These are phyloP conservation scores for Corymbia citriodora DNA, from an alignment of 441 rosid species.

Conservation along the genomic window DNA sequence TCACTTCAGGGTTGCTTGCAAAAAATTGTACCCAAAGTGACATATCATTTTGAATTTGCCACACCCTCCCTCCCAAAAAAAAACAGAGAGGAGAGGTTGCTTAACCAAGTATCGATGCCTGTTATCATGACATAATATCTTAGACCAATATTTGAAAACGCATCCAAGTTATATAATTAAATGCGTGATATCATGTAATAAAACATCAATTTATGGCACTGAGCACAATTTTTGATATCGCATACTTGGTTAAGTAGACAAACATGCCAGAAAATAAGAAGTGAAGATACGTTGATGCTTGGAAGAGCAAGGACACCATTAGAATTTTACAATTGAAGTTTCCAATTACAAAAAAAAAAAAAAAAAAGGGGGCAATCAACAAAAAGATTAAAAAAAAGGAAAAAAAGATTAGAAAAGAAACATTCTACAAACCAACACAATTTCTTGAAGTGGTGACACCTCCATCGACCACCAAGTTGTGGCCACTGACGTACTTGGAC, in stretches of 20 bases:
- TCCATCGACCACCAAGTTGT: constrained; percentile 6
- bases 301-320: neutral
- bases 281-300: neutral
- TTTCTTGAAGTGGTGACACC: neutral
- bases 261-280: neutral
- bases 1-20: neutral
- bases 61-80: neutral
- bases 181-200: neutral
- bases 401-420: neutral
- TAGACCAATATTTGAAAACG: neutral
- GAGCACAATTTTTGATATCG: too few relatives aligned
- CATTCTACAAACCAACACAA: neutral
- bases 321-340: neutral
- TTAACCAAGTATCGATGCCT: neutral
- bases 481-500: constrained; percentile 1
- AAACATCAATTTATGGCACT: too few relatives aligned
- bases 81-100: neutral
- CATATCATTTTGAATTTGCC: neutral
- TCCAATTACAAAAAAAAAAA: neutral
- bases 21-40: neutral
- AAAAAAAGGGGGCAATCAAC: neutral
- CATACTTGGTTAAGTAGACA: neutral
- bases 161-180: neutral
- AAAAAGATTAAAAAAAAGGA: neutral
- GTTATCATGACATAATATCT: neutral